Percentiles rank a stretch among this genome's conserved stretches.
These are phyloP conservation scores for Cyphellophora attinorum DNA, from an alignment of 2,329 filamentous ascomycete genomes.

Conservation along the genomic window DNA sequence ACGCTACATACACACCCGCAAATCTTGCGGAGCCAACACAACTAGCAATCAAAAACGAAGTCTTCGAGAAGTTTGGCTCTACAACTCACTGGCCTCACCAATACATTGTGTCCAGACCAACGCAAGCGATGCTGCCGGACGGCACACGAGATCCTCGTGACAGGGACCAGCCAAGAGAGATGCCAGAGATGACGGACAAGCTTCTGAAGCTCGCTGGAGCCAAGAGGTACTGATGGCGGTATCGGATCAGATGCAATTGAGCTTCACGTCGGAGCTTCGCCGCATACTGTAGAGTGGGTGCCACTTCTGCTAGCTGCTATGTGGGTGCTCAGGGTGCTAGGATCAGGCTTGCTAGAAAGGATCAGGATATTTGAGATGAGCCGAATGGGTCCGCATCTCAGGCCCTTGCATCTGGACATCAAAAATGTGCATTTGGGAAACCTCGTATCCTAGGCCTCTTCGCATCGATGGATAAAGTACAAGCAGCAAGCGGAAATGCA, in stretches of 20 bases:
- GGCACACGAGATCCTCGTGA: conserved; percentile 23
- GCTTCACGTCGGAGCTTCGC: no score
- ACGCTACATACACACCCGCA: conserved; percentile 27
- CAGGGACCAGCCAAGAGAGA: conserved; percentile 28
- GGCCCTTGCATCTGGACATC: no score
- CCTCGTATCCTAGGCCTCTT: no score
- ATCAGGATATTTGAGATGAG: no score
- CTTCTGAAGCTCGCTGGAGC: conserved; percentile 27
- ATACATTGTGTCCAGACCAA: conserved; percentile 23
- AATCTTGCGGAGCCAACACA: conserved; percentile 25
- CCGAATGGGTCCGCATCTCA: no score
- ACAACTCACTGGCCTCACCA: conserved; percentile 32
- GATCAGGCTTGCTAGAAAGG: no score
- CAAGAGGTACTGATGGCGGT: conserved; percentile 11
- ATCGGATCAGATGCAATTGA: neutral
- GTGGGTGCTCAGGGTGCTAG: no score
- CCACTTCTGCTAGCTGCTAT: no score
- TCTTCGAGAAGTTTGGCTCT: conserved; percentile 24
- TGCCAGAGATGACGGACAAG: conserved; percentile 25
- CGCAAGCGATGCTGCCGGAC: neutral
- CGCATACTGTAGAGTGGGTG: no score
- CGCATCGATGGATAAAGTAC: no score
- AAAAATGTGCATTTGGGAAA: no score
- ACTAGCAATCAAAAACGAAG: conserved; percentile 24
- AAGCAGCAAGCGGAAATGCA: no score